These are phyloP conservation scores for Vitis cinerea DNA, from an alignment of 164 flowering plant species.

Conservation along the genomic window DNA sequence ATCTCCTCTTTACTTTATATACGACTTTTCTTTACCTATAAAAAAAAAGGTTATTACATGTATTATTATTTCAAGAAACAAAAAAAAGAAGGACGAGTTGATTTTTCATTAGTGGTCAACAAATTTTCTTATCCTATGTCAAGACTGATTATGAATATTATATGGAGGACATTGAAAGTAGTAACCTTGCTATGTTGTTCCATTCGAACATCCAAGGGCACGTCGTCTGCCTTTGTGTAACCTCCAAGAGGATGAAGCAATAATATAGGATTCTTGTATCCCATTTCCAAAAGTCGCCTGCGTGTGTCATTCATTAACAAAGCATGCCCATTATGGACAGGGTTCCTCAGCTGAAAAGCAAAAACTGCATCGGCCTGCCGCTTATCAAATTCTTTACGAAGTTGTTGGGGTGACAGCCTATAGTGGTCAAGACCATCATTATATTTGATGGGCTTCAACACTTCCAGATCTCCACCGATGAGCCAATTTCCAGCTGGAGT, in stretches of 20 bases:
- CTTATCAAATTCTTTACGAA: slow-evolving; percentile 76
- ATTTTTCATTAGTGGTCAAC: too few species aligned
- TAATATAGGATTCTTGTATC: slow-evolving; percentile 84
- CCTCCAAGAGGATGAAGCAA: slow-evolving; percentile 97
- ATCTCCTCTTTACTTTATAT: too few species aligned
- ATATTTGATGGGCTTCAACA: slow-evolving; percentile 75
- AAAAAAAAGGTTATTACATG: too few species aligned
- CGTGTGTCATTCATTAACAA: slow-evolving; percentile 95
- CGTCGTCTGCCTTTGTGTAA: slow-evolving; percentile 89
- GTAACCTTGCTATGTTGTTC: slow-evolving; percentile 95
- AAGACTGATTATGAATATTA: neutral
- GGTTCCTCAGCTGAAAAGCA: slow-evolving; percentile 95
- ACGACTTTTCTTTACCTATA: too few species aligned
- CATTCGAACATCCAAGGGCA: slow-evolving; percentile 95
- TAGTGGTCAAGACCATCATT: slow-evolving; percentile 96
- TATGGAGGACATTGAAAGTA: slow-evolving; percentile 6
- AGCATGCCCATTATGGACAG: slow-evolving; percentile 97
- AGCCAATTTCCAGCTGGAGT: slow-evolving; percentile 90
- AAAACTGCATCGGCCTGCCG: slow-evolving; percentile 97
- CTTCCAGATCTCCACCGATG: slow-evolving; percentile 92
- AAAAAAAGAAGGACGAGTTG: too few species aligned
- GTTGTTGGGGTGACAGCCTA: slow-evolving; percentile 83
- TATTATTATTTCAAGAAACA: too few species aligned
- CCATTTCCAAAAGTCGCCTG: slow-evolving; percentile 76
- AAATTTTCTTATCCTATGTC: neutral